Percentiles rank a stretch among this genome's conserved stretches.
Evolutionary conservation across 1,139 yeast species (phyloP).

Genomic region (Blastobotrys indianensis): DNA sequence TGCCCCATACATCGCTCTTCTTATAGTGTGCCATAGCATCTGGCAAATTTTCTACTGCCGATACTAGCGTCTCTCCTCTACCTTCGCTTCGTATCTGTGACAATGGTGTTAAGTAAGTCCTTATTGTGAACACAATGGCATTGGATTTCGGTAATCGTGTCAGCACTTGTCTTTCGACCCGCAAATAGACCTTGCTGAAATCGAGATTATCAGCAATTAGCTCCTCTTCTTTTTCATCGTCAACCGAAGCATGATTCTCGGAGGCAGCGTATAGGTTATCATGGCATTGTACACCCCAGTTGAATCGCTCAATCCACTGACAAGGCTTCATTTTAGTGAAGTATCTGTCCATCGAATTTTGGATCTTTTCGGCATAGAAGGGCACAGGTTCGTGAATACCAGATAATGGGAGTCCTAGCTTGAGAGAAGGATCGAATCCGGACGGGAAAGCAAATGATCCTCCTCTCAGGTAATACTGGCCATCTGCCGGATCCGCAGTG

Average conservation of each 20-base stretch:
- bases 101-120: constrained; percentile 65
- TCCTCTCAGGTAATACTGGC: constrained; percentile 58
- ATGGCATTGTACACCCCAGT: constrained; percentile 60
- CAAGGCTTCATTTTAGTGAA: constrained; percentile 47
- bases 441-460: constrained; percentile 69
- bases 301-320: constrained; percentile 52
- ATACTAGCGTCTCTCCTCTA: constrained; percentile 40
- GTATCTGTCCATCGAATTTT: constrained; percentile 56
- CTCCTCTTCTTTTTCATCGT: constrained; percentile 29
- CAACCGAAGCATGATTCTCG: constrained; percentile 41
- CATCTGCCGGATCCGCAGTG: constrained; percentile 47
- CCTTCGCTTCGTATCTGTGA: constrained; percentile 45
- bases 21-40: constrained; percentile 55
- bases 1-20: constrained; percentile 58
- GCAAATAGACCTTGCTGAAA: constrained; percentile 49
- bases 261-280: constrained; percentile 45
- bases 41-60: constrained; percentile 57
- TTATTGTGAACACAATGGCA: constrained; percentile 52
- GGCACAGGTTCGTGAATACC: constrained; percentile 61
- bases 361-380: constrained; percentile 48
- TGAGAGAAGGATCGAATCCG: constrained; percentile 60
- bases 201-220: constrained; percentile 44
- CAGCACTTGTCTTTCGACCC: constrained; percentile 58
- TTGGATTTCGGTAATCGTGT: constrained; percentile 52
- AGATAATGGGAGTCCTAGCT: constrained; percentile 39